phyloP scores from a whole-genome alignment of 1,284 basidiomycete genomes.

The Peniophora sp. region DNA sequence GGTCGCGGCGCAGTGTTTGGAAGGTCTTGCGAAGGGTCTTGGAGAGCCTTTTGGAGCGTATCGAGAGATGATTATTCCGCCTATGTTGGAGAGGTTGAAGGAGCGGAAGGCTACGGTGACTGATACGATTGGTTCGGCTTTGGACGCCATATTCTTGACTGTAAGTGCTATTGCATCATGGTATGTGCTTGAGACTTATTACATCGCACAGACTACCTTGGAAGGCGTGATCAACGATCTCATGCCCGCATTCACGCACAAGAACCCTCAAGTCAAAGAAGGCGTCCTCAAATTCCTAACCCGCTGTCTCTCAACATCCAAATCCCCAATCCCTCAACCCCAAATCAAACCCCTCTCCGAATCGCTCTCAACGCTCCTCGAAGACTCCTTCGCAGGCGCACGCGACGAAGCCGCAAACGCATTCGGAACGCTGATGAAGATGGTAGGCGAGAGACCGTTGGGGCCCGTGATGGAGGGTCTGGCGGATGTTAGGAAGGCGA shows the following conservation, averaged over 20 bases:
- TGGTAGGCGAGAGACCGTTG: constrained; percentile 91
- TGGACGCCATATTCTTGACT: constrained; percentile 86
- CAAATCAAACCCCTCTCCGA: constrained; percentile 87
- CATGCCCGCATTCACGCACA: constrained; percentile 71
- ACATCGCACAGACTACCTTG: constrained; percentile 57
- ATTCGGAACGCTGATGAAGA: constrained; percentile 92
- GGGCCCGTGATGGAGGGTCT: constrained; percentile 84
- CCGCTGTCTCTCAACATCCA: constrained; percentile 70
- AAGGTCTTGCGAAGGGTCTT: constrained; percentile 81
- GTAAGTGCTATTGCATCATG: constrained; percentile 37
- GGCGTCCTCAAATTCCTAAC: constrained; percentile 86
- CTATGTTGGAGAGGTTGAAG: constrained; percentile 87
- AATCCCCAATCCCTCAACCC: constrained; percentile 57
- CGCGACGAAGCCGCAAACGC: constrained; percentile 85
- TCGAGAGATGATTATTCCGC: constrained; percentile 68
- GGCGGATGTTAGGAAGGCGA: constrained; percentile 85
- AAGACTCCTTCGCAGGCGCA: constrained; percentile 88
- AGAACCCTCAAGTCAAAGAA: constrained; percentile 97
- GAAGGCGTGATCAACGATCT: constrained; percentile 84
- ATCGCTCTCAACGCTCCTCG: constrained; percentile 67
- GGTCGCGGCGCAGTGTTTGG: constrained; percentile 80
- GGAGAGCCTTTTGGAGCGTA: constrained; percentile 70
- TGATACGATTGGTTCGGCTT: constrained; percentile 80
- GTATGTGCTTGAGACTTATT: constrained; percentile 13
- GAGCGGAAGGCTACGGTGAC: constrained; percentile 90